Evolutionary conservation across 495 filamentous ascomycete species (phyloP), one percentile per base, ranked within the genome.

Genomic region (Aspergillus steynii): DNA sequence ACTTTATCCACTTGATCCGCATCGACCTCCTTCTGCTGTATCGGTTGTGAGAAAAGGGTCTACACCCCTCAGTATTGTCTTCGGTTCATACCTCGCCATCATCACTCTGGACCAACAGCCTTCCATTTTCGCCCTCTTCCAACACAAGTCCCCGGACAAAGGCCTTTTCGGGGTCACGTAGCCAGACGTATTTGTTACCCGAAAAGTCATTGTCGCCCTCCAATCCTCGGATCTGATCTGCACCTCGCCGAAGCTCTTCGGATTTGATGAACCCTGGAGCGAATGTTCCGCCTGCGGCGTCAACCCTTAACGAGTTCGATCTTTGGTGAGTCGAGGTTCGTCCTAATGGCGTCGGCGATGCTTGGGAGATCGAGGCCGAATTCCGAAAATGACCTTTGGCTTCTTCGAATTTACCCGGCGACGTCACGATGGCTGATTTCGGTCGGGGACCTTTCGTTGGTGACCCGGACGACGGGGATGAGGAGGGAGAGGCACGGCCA

Each of bases 151-250:
- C 96, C 62, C 92, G 90, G 25, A 97, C 85, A 71, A 99, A 99
- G 5, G 95, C 95, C 60, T 83, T 83, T 68, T 92, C 82, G 1
- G 90, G 80, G 74, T 99, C 92, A 72, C 87, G 87, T 66, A 98
- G 77, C 96, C 96, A 99, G 57, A 99, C 93, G 82, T 97, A 98
- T 79, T 95, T 85, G 74, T 93, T 96, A n/a, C 96, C 96, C 0
- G 95, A 98, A 74, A 99, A 97, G 80, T 98, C 96, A 75, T 95
- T 96, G 69, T 96, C 93, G 51, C 92, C 93, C 72, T 97, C 93
- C 55, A 95, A 88, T 5, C 90, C 88, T 20, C 86, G 83, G 25
- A 94, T 86, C 37, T 83, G 74, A 64, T 96, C 90, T 25, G 83
- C 74, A 20, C 78, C 84, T 42, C 85, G 82, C 59, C 86, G 80